These are phyloP conservation scores for Botrytis byssoidea DNA, from an alignment of 2,329 filamentous ascomycete species.

Conservation along the genomic window DNA sequence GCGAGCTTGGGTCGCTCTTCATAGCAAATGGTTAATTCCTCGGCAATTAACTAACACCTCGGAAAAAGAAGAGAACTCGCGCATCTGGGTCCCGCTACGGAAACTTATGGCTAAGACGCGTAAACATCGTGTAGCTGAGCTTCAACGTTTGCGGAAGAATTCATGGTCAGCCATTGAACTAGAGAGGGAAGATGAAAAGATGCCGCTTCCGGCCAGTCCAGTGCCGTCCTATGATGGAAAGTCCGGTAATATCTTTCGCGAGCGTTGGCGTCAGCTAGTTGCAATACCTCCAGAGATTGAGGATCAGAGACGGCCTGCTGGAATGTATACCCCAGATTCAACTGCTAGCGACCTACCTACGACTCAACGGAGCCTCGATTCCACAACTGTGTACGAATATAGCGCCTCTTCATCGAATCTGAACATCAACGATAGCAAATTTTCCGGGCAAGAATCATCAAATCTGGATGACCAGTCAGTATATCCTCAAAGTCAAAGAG, in stretches of 20 bases:
- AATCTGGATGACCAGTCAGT: slow-evolving; percentile 3
- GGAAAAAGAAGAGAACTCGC: slow-evolving; percentile 45
- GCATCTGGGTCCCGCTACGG: slow-evolving; percentile 59
- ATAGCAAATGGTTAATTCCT: slow-evolving; percentile 32
- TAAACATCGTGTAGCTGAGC: slow-evolving; percentile 39
- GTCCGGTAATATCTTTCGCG: slow-evolving; percentile 29
- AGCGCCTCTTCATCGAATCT: background rate
- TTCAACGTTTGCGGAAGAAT: slow-evolving; percentile 37
- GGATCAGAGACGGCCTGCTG: background rate
- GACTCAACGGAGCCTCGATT: background rate
- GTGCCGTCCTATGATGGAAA: slow-evolving; percentile 30
- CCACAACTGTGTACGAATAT: background rate
- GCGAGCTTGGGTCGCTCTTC: slow-evolving; percentile 41
- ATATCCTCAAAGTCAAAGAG: slow-evolving; percentile 9
- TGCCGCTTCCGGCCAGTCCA: slow-evolving; percentile 36
- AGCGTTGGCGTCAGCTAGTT: slow-evolving; percentile 39
- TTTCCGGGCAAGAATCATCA: slow-evolving; percentile 16
- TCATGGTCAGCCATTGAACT: slow-evolving; percentile 30
- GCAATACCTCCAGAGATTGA: slow-evolving; percentile 8
- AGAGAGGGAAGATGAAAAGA: slow-evolving; percentile 30
- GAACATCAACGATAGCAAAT: background rate
- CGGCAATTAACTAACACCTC: slow-evolving; percentile 19
- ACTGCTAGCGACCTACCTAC: background rate
- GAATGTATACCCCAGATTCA: background rate
- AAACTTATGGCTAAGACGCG: slow-evolving; percentile 58